phyloP scores from a whole-genome alignment of 2,329 filamentous ascomycete genomes.

The Sphaerulina vaccinii region DNA sequence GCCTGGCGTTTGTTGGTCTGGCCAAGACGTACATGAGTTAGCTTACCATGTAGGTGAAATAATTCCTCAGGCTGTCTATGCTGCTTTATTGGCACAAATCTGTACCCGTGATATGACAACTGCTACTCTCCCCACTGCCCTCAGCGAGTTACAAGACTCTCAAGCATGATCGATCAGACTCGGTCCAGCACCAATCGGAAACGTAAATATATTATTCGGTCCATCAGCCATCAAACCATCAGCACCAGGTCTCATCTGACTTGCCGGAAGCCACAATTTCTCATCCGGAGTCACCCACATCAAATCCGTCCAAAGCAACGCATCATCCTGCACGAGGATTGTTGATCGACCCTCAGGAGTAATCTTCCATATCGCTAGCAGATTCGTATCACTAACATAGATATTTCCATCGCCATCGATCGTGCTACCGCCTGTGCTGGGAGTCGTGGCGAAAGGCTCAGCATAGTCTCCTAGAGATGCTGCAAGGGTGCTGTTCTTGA shows the following conservation, averaged over 20 bases:
- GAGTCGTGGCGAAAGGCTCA: constrained; percentile 38
- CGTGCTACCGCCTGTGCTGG: constrained; percentile 41
- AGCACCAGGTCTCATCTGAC: constrained; percentile 25
- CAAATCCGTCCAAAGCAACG: constrained; percentile 35
- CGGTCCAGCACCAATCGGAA: not conserved
- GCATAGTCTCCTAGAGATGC: constrained; percentile 29
- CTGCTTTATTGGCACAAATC: no score
- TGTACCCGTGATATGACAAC: no score
- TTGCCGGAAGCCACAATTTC: constrained; percentile 35
- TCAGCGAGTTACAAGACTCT: no score
- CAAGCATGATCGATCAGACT: not conserved
- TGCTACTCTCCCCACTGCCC: no score
- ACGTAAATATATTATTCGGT: not conserved
- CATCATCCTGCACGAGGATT: constrained; percentile 31
- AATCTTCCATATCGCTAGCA: constrained; percentile 32
- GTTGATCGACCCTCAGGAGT: constrained; percentile 33
- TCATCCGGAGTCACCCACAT: constrained; percentile 34
- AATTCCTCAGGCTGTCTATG: no score
- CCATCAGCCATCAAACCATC: not conserved
- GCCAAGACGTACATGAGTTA: no score
- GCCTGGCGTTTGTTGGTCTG: no score
- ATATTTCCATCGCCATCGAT: constrained; percentile 43
- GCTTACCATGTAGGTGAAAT: no score
- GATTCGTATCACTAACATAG: constrained; percentile 40
- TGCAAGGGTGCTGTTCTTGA: constrained; percentile 37